A percentile compares a stretch with the other conserved stretches of the same genome.
Conservation (phyloP, 148 eudicot genomes). For the Pouteria glomerata region DNA sequence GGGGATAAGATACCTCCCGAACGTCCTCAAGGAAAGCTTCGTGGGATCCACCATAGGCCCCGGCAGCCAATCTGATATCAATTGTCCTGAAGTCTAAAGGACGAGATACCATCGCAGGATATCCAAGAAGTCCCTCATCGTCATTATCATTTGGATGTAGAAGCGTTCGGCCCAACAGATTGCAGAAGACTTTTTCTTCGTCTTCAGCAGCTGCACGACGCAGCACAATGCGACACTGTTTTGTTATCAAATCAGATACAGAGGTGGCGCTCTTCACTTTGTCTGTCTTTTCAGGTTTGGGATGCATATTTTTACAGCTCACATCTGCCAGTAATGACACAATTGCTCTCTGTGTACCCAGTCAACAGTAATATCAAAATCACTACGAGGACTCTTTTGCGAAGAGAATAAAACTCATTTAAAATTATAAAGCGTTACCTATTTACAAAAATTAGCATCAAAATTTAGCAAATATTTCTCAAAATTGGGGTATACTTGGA, state of each 20-base stretch:
- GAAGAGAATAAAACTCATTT: background rate
- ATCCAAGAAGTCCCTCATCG: slow-evolving; percentile 50
- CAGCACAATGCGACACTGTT: slow-evolving; percentile 53
- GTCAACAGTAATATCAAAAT: background rate
- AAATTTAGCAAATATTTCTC: background rate
- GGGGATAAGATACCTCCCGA: slow-evolving; percentile 32
- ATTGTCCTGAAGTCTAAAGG: slow-evolving; percentile 55
- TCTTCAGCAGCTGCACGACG: slow-evolving; percentile 38
- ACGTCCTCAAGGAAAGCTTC: slow-evolving; percentile 59
- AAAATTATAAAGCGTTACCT: background rate
- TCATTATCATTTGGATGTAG: slow-evolving; percentile 35
- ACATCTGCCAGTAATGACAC: slow-evolving; percentile 39
- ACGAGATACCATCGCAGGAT: slow-evolving; percentile 53
- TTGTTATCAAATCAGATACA: slow-evolving; percentile 37
- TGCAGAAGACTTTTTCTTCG: slow-evolving; percentile 46
- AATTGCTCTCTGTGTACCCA: slow-evolving; percentile 56
- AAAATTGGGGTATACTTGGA: background rate
- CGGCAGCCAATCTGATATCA: slow-evolving; percentile 51
- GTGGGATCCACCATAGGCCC: slow-evolving; percentile 48
- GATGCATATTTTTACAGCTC: slow-evolving; percentile 17
- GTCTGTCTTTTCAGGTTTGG: slow-evolving; percentile 35
- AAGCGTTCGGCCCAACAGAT: slow-evolving; percentile 40
- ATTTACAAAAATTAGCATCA: background rate
- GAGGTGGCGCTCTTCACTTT: slow-evolving; percentile 22
- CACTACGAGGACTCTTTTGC: too few species aligned